Evolutionary conservation across 2,329 filamentous ascomycete species (phyloP).

Genomic region (Trichoderma atrobrunneum): DNA sequence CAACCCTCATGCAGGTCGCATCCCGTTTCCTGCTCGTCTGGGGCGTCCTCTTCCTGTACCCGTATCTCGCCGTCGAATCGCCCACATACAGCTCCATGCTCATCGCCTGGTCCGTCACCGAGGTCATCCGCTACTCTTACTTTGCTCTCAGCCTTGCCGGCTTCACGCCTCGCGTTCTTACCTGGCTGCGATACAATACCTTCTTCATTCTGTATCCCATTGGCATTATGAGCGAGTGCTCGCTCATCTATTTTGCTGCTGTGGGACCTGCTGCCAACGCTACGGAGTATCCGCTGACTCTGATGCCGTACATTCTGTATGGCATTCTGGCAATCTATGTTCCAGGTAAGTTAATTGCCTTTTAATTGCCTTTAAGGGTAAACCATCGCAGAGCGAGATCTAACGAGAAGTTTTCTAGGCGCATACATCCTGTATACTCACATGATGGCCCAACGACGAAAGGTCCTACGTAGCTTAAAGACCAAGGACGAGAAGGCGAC

Average conservation of each 20-base stretch:
- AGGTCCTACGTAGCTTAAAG: slow-evolving; percentile 67
- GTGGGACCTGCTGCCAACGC: slow-evolving; percentile 46
- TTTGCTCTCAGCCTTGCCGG: slow-evolving; percentile 73
- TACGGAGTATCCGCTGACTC: slow-evolving; percentile 43
- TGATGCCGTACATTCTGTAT: slow-evolving; percentile 59
- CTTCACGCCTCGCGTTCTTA: slow-evolving; percentile 61
- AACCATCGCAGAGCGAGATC: neutral
- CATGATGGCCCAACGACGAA: slow-evolving; percentile 88
- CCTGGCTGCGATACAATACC: slow-evolving; percentile 86
- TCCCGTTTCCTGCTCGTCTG: slow-evolving; percentile 87
- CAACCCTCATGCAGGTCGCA: slow-evolving; percentile 86
- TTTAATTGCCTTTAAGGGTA: neutral
- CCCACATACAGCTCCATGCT: slow-evolving; percentile 75
- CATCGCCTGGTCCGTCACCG: slow-evolving; percentile 82
- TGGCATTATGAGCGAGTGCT: slow-evolving; percentile 84
- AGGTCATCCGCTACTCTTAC: slow-evolving; percentile 90
- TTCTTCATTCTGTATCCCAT: slow-evolving; percentile 92
- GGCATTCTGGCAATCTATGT: slow-evolving; percentile 71
- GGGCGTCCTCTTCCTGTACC: slow-evolving; percentile 75
- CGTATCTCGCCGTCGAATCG: slow-evolving; percentile 55
- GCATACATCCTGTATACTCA: slow-evolving; percentile 85
- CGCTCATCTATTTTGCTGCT: slow-evolving; percentile 70
- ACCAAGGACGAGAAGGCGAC: slow-evolving; percentile 42
- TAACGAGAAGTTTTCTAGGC: slow-evolving; percentile 42
- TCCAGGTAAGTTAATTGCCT: slow-evolving; percentile 58